Base-by-base conservation (phyloP, 1,284 basidiomycete species). In the Pyrrhoderma lamaoense region DNA sequence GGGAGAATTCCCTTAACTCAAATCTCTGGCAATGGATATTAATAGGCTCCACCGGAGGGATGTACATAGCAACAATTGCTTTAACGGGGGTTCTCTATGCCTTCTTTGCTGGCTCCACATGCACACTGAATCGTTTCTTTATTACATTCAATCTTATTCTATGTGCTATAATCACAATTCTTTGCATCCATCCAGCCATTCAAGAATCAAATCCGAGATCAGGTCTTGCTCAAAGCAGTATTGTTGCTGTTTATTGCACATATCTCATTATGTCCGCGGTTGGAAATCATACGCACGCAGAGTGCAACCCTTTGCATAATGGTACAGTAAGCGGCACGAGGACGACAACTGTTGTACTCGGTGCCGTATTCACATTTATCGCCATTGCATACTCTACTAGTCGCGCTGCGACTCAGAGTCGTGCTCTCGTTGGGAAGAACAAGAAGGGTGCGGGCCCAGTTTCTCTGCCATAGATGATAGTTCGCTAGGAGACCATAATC, bases 311-410 rank as follows among this genome's bases (percentile, higher is more conserved):
- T 0, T 75, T 98, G 16, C 77, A 78, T 27, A 69, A 74, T 16
- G 76, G 74, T 2, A 66, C 68, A 19, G 79, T 77, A 39, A 77
- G 72, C 58, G 84, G 74, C 45, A 89, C 93, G 1, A 82, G 87
- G 57, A 93, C 85, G 19, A 93, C 92, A 2, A 89, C 92, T 1
- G 84, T 95, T 31, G 75, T 98, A 22, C 73, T 98, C 40, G 96
- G 95, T 40, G 96, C 92, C 3, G 68, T 93, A 13, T 97, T 99
- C 69, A 99, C 95, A 1, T 98, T 99, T 77, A 70, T 98, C 43
- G 94, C 96, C 2, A 97, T 99, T 59, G 95, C 96, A 8, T 99
- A 98, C 66, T 96, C 93, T 19, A 99, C 95, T 0, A 92, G 86
- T 19, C 78, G 96, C 43, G 95, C 96, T 1, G 95, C 96, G 5